Evolutionary conservation across 1,139 yeast genomes (phyloP).

Genomic region (Yamadazyma diospyri): DNA sequence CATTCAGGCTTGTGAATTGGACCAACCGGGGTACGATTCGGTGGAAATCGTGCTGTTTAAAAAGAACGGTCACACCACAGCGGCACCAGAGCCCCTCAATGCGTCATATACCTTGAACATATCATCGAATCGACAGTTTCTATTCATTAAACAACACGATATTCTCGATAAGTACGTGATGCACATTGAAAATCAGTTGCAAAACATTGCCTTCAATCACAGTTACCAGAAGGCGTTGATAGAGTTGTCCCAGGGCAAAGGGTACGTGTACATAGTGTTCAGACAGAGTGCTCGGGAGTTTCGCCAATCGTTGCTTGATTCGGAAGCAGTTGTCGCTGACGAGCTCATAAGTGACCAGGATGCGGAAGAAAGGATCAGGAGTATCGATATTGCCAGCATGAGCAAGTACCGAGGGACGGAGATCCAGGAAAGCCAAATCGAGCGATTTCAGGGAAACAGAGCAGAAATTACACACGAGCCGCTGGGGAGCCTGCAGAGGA

Average conservation of each 20-base stretch:
- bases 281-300: neutral
- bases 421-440: neutral
- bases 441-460: neutral
- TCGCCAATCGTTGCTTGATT: neutral
- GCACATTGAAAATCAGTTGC: slow-evolving; percentile 4
- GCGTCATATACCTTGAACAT: slow-evolving; percentile 3
- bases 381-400: slow-evolving; percentile 3
- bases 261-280: slow-evolving; percentile 3
- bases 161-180: slow-evolving; percentile 6
- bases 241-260: slow-evolving; percentile 4
- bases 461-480: too few species aligned
- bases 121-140: slow-evolving; percentile 2
- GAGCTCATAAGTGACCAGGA: neutral
- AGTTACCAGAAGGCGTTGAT: neutral
- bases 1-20: slow-evolving; percentile 2
- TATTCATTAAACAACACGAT: slow-evolving; percentile 4
- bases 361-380: neutral
- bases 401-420: neutral
- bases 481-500: too few species aligned
- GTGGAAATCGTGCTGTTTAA: neutral
- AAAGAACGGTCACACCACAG: slow-evolving; percentile 5
- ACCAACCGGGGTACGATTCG: neutral
- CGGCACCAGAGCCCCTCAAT: too few species aligned
- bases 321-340: neutral
- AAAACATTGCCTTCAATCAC: neutral